Evolutionary conservation across 148 eudicot genomes (phyloP), one percentile per base, ranked within the genome.

Genomic region (Rhododendron mucronatum): DNA sequence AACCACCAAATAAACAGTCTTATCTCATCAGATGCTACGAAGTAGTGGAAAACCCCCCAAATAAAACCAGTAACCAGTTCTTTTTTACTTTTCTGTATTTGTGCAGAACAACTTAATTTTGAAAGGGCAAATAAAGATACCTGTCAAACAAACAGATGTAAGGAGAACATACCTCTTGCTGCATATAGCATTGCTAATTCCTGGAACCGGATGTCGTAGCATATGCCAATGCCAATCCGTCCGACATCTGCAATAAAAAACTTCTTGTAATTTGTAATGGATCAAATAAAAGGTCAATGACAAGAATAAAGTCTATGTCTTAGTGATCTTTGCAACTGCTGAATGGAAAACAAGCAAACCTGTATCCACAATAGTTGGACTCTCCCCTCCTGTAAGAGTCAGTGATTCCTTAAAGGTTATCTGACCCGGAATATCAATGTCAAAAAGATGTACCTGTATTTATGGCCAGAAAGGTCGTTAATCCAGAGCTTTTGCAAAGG

Each of bases 191-290:
- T 89, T 41, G 98, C 96, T 86, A 95, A 84, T 90, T 95, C 98
- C 83, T 94, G 98, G 85, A 95, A 95, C 75, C 92, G 93, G 41
- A 95, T 94, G 89, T 95, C 98, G 86, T 95, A 94, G 88, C 98
- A 95, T 88, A 95, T 94, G 88, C 96, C 98, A 0, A 95, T 91
- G 79, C 98, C 98, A 90, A 95, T 95, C 28, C 98, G 94, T 10
- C 98, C 98, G 74, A 95, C 95, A 85, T 92, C 98, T 95, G 96
- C 90, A 87, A 28, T 81, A n/a, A 73, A 57, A 83, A 71, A 7
- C 47, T 8, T 1, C 23, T 26, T 83, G 53, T 83, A n/a, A 41
- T n/a, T 21, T 41, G 45, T 83, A 18, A 44, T 41, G 73, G 33
- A 59, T 63, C 84, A 20, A 82, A 82, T n/a, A 41, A 61, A 41